These are phyloP conservation scores for Monosporozyma unispora DNA, from an alignment of 805 yeast genomes.

Conservation along the genomic window DNA sequence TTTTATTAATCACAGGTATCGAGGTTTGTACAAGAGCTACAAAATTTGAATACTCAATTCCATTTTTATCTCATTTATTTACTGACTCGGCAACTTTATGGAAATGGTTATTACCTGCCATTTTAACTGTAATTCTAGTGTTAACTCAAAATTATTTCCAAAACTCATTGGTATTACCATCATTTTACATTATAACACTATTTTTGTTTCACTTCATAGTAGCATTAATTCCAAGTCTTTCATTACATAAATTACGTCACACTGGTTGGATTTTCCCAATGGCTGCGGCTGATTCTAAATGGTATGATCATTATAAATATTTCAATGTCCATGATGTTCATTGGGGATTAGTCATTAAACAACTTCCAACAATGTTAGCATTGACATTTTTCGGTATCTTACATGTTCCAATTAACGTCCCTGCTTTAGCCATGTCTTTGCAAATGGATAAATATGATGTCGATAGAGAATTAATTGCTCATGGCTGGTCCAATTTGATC, in stretches of 20 bases:
- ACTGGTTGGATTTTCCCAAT: slow-evolving; percentile 75
- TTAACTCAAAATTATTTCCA: slow-evolving; percentile 50
- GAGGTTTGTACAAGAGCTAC: slow-evolving; percentile 83
- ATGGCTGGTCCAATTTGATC: slow-evolving; percentile 80
- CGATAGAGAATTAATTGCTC: slow-evolving; percentile 88
- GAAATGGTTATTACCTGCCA: slow-evolving; percentile 65
- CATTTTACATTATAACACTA: slow-evolving; percentile 67
- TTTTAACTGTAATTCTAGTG: slow-evolving; percentile 52
- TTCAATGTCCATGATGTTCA: slow-evolving; percentile 66
- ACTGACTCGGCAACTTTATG: slow-evolving; percentile 34
- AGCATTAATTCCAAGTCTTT: slow-evolving; percentile 55
- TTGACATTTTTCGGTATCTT: slow-evolving; percentile 90
- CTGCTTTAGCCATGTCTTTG: slow-evolving; percentile 87
- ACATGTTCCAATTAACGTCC: slow-evolving; percentile 96
- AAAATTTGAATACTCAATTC: slow-evolving; percentile 53
- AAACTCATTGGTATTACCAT: slow-evolving; percentile 71
- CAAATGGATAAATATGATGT: slow-evolving; percentile 80
- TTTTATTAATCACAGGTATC: slow-evolving; percentile 78
- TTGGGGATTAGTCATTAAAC: slow-evolving; percentile 58
- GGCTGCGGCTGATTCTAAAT: slow-evolving; percentile 55
- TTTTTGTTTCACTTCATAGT: slow-evolving; percentile 60
- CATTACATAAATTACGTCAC: slow-evolving; percentile 51
- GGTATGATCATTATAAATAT: slow-evolving; percentile 77
- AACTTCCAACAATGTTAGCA: slow-evolving; percentile 90
- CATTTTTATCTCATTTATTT: slow-evolving; percentile 41